Evolutionary conservation across 129 eudicot species (phyloP).

Genomic region (Artemisia annua): DNA sequence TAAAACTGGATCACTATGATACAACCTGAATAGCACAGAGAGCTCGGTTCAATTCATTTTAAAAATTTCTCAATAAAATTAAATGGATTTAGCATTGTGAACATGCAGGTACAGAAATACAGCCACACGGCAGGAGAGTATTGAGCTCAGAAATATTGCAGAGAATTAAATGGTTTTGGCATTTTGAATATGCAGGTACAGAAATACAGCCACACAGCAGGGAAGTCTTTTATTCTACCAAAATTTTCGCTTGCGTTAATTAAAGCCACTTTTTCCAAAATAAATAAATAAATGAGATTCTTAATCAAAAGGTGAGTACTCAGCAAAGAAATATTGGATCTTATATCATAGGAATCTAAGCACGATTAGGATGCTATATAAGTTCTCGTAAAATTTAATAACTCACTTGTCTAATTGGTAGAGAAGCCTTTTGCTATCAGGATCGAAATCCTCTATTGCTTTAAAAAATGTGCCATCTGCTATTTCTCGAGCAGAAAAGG

Average conservation of each 20-base stretch:
- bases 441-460: slow-evolving; percentile 80
- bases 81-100: neutral
- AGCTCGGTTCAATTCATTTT: slow-evolving; percentile 2
- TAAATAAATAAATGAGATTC: no score
- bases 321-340: neutral
- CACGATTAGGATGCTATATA: slow-evolving; percentile 1
- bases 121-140: slow-evolving; percentile 8
- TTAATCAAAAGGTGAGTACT: neutral
- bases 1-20: slow-evolving; percentile 82
- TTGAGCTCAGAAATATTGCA: neutral
- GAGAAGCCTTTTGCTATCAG: slow-evolving; percentile 82
- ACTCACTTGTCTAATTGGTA: slow-evolving; percentile 82
- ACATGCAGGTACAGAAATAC: slow-evolving; percentile 13
- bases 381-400: neutral
- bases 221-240: no score
- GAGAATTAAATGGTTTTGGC: neutral
- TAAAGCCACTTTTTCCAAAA: no score
- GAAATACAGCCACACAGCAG: slow-evolving; percentile 9
- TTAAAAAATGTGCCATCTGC: slow-evolving; percentile 89
- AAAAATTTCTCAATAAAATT: neutral
- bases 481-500: slow-evolving; percentile 91
- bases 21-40: slow-evolving; percentile 55
- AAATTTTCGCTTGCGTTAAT: no score
- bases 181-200: slow-evolving; percentile 12
- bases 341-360: slow-evolving; percentile 4